Evolutionary conservation across 441 rosid genomes (phyloP).

Genomic region (Gossypium schwendimanii): DNA sequence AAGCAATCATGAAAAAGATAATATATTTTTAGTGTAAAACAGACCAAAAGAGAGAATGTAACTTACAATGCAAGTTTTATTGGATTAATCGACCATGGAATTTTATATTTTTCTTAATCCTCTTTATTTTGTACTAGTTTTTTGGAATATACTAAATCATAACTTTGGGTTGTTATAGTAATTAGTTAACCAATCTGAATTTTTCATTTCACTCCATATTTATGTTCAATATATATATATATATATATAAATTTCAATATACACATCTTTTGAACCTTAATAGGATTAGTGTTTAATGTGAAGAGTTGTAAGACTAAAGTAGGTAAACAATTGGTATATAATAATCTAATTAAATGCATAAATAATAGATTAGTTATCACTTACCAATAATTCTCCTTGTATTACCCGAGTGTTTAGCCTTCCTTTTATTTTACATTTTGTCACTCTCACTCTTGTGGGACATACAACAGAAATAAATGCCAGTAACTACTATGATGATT

Average conservation of each 20-base stretch:
- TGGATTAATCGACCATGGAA: constrained; percentile 2
- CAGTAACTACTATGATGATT: not conserved
- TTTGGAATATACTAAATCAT: not conserved
- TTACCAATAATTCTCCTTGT: not conserved
- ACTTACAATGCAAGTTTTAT: constrained; percentile 18
- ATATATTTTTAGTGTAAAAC: not conserved
- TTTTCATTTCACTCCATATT: not conserved
- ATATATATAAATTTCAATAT: not conserved
- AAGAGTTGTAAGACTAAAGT: not conserved
- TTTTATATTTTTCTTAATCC: not conserved
- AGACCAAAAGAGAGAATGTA: not conserved
- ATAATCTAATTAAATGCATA: not conserved
- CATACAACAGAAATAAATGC: not conserved
- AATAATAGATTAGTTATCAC: not conserved
- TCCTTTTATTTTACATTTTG: not conserved
- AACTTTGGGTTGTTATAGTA: not conserved
- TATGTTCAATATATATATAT: not conserved
- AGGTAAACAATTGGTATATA: not conserved
- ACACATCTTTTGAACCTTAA: too few species aligned
- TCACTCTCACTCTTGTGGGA: not conserved
- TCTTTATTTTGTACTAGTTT: not conserved
- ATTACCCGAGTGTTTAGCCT: not conserved
- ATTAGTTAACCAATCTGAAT: not conserved
- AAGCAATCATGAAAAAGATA: not conserved
- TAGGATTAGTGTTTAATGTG: not conserved